Conservation (phyloP, 1,284 basidiomycete species). For the Cryptococcus maquisensis region DNA sequence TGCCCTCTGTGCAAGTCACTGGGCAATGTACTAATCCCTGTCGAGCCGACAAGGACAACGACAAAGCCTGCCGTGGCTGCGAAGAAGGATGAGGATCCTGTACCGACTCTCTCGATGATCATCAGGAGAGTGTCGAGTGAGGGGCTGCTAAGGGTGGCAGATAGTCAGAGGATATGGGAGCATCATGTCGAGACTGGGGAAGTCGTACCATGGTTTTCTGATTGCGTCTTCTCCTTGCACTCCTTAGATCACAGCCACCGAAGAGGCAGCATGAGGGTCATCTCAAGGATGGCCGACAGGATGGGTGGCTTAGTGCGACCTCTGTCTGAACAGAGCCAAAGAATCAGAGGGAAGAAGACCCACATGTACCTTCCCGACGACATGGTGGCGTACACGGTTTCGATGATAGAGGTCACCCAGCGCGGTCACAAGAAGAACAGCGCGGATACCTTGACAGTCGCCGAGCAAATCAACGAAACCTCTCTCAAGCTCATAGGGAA, state of each 20-base stretch:
- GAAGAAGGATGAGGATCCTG: conserved; percentile 19
- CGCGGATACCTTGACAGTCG: conserved; percentile 53
- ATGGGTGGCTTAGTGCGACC: conserved; percentile 37
- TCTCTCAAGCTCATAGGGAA: conserved; percentile 73
- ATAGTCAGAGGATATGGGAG: conserved; percentile 46
- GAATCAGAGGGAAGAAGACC: conserved; percentile 42
- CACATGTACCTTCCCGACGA: conserved; percentile 81
- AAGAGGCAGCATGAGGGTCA: conserved; percentile 23
- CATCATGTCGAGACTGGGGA: conserved; percentile 48
- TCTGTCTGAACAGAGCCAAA: conserved; percentile 43
- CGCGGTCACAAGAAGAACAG: conserved; percentile 58
- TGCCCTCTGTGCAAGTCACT: conserved; percentile 98
- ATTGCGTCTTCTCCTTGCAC: conserved; percentile 30
- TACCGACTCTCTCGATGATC: conserved; percentile 33
- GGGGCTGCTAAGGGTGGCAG: conserved; percentile 37
- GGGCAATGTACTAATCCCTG: conserved; percentile 88
- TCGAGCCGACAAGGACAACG: conserved; percentile 49
- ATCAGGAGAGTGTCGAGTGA: conserved; percentile 45
- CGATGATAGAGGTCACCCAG: conserved; percentile 73
- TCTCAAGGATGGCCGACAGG: conserved; percentile 42
- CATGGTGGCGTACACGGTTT: conserved; percentile 80
- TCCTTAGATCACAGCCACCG: conserved; percentile 28
- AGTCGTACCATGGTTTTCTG: conserved; percentile 44
- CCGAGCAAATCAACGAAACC: conserved; percentile 71
- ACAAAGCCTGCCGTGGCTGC: conserved; percentile 13